These are phyloP conservation scores for Pseudogymnoascus sp. DNA, from an alignment of 2,329 filamentous ascomycete genomes.

Conservation along the genomic window DNA sequence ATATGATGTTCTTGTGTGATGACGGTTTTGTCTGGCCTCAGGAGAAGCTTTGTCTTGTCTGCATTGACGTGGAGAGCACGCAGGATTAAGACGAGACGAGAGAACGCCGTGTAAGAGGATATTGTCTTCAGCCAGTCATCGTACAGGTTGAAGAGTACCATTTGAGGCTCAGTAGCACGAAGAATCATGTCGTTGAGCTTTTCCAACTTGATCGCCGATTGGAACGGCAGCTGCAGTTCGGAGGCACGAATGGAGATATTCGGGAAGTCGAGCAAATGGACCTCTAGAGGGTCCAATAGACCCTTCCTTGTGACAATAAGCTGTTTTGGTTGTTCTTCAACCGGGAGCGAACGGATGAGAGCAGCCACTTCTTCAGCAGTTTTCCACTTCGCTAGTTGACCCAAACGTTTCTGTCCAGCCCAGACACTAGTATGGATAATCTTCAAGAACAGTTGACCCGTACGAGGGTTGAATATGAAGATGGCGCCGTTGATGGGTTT, in stretches of 20 bases:
- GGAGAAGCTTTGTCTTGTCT: conserved; percentile 93
- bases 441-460: conserved; percentile 94
- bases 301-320: conserved; percentile 97
- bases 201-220: conserved; percentile 99
- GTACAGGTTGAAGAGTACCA: conserved; percentile 98
- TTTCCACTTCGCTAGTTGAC: conserved; percentile 98
- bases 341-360: conserved; percentile 86
- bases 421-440: conserved; percentile 99
- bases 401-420: conserved; percentile 98
- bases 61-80: conserved; percentile 95
- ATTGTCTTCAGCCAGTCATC: conserved; percentile 99
- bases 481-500: conserved; percentile 99
- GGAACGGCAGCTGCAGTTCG: conserved; percentile 94
- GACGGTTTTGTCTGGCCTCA: conserved; percentile 94
- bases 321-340: conserved; percentile 98
- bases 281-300: conserved; percentile 91
- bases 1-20: conserved; percentile 99
- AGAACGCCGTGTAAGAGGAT: conserved; percentile 97
- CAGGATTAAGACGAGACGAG: conserved; percentile 83
- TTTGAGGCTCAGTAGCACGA: conserved; percentile 95
- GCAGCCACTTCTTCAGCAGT: conserved; percentile 99
- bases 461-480: conserved; percentile 99
- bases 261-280: conserved; percentile 94
- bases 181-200: conserved; percentile 99
- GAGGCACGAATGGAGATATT: conserved; percentile 98